These are phyloP conservation scores for Agarophyton chilense DNA, from an alignment of 23 red algal species.

Conservation along the genomic window DNA sequence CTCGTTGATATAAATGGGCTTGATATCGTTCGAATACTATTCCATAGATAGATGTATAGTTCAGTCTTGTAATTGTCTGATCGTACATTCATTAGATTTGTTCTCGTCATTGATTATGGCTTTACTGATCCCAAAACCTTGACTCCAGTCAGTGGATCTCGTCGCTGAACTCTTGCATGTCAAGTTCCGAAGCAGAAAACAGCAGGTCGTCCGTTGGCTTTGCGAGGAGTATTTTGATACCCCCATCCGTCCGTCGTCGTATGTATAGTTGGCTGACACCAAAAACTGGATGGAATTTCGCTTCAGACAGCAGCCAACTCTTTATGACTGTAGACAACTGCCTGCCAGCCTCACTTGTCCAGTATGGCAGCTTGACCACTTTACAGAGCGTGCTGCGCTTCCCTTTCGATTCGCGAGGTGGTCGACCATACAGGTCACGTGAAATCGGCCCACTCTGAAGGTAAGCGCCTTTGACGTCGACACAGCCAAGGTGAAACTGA, in stretches of 20 bases:
- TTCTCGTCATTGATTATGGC: neutral
- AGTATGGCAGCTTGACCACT: too few species aligned
- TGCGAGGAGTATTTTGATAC: neutral
- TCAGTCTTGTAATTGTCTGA: neutral
- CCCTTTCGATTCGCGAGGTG: too few species aligned
- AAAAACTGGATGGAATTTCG: neutral
- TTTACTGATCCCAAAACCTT: neutral
- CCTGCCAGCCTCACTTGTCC: too few species aligned
- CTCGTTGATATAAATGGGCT: neutral
- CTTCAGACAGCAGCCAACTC: too few species aligned
- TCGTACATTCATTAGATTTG: conserved; percentile 19
- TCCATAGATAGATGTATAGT: conserved; percentile 9
- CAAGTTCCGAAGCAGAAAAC: neutral
- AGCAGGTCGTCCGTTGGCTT: conserved; percentile 24
- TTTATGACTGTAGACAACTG: too few species aligned
- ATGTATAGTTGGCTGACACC: neutral
- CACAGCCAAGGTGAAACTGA: too few species aligned
- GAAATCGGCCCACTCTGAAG: too few species aligned
- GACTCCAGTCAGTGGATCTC: neutral
- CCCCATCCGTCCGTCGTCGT: neutral
- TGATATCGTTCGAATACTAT: neutral
- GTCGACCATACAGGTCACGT: too few species aligned
- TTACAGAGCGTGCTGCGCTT: too few species aligned
- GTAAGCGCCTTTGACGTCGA: too few species aligned
- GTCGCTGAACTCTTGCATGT: neutral